phyloP scores from a whole-genome alignment of 2,329 filamentous ascomycete species.

The Apiospora arundinis region DNA sequence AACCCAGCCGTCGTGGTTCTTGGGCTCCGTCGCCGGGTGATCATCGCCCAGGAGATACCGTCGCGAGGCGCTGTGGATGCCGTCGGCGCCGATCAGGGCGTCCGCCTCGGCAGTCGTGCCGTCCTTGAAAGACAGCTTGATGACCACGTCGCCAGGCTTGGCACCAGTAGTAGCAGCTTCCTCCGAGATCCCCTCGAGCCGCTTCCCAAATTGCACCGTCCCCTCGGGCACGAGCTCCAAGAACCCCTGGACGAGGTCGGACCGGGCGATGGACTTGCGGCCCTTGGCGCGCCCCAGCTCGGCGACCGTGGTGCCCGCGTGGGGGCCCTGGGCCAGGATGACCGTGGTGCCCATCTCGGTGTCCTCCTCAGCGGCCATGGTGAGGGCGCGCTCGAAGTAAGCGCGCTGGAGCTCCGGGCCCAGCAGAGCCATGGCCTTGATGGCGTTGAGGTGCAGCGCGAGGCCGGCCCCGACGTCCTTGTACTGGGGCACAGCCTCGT shows the following conservation, averaged over 20 bases:
- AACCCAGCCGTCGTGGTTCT: constrained; percentile 43
- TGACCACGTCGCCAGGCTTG: constrained; percentile 13
- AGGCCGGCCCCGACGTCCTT: constrained; percentile 46
- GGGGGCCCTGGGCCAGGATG: constrained; percentile 38
- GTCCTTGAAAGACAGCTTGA: constrained; percentile 37
- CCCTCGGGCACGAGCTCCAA: constrained; percentile 33
- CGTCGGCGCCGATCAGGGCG: constrained; percentile 44
- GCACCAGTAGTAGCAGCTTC: not conserved
- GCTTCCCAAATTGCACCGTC: constrained; percentile 12
- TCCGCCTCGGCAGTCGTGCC: constrained; percentile 35
- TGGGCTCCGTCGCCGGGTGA: constrained; percentile 38
- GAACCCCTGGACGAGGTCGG: constrained; percentile 41
- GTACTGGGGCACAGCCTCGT: constrained; percentile 42
- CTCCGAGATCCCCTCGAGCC: not conserved
- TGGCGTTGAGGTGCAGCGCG: constrained; percentile 46
- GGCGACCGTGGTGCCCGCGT: constrained; percentile 34
- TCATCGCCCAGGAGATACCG: constrained; percentile 37
- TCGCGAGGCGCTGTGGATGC: constrained; percentile 42
- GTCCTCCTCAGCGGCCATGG: constrained; percentile 40
- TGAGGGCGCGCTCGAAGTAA: constrained; percentile 40
- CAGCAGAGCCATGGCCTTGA: constrained; percentile 43
- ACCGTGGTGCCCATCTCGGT: constrained; percentile 41
- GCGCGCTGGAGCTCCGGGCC: constrained; percentile 41
- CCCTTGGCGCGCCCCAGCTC: constrained; percentile 43
- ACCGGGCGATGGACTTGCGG: constrained; percentile 41